Percentiles rank a stretch among this genome's conserved stretches.
These are phyloP conservation scores for Geotrichum carabidarum DNA, from an alignment of 1,139 yeast genomes.

Conservation along the genomic window DNA sequence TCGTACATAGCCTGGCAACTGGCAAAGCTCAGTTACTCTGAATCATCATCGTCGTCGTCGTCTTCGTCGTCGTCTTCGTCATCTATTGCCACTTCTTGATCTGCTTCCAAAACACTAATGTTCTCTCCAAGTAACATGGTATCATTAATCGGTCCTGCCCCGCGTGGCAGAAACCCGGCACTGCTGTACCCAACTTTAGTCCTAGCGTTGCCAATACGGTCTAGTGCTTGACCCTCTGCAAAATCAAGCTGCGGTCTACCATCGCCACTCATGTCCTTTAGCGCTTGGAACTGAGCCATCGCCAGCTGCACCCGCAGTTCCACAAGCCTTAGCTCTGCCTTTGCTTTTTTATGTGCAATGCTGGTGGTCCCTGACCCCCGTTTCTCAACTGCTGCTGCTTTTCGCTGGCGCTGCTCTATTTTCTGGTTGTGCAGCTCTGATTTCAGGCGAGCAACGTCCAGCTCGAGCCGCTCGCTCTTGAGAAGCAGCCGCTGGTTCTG, in stretches of 20 bases:
- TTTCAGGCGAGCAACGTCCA: constrained; percentile 12
- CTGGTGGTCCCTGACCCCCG: background rate
- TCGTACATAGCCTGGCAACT: too few relatives aligned
- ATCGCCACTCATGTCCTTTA: background rate
- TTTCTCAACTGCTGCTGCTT: background rate
- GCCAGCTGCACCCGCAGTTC: constrained; percentile 5
- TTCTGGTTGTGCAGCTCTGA: constrained; percentile 1
- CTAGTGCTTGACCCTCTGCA: background rate
- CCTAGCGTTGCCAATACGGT: background rate
- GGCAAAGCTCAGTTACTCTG: background rate
- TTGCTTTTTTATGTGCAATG: constrained; percentile 1
- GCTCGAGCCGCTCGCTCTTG: constrained; percentile 8
- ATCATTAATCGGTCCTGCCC: background rate
- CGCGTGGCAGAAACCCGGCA: background rate
- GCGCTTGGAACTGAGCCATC: background rate
- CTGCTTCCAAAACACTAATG: background rate
- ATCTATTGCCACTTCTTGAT: background rate
- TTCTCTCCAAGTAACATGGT: background rate
- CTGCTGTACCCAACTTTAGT: background rate
- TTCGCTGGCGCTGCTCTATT: background rate
- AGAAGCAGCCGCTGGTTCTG: constrained; percentile 4
- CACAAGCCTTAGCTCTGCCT: constrained; percentile 6
- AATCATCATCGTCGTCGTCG: background rate
- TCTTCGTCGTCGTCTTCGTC: background rate
- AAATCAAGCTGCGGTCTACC: background rate